Conservation (phyloP, 106 monocot species). For the Platanthera zijinensis region DNA sequence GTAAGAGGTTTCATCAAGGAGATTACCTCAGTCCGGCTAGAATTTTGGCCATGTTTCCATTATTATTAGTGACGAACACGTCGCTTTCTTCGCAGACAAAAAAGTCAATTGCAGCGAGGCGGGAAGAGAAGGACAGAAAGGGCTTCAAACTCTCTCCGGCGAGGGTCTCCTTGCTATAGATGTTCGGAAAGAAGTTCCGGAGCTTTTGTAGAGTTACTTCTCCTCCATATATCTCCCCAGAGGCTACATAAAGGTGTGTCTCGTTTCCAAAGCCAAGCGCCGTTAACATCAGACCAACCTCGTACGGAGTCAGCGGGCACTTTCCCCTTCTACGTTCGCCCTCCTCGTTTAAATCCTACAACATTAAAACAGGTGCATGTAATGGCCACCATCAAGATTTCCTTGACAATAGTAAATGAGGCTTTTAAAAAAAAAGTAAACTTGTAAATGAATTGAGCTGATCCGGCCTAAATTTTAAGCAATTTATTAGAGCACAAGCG, state of each 20-base stretch:
- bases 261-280: conserved; percentile 85
- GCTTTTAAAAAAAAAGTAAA: too few relatives aligned
- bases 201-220: conserved; percentile 67
- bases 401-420: background rate
- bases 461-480: too few relatives aligned
- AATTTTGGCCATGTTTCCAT: conserved; percentile 99
- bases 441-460: too few relatives aligned
- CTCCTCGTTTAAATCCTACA: conserved; percentile 69
- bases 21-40: conserved; percentile 81
- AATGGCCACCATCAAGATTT: background rate
- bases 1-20: background rate
- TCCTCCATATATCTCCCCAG: conserved; percentile 94
- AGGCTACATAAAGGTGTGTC: conserved; percentile 75
- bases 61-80: conserved; percentile 94
- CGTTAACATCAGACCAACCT: conserved; percentile 84
- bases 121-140: conserved; percentile 63
- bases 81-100: conserved; percentile 88
- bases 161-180: conserved; percentile 80
- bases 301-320: conserved; percentile 84
- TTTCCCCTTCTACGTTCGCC: conserved; percentile 81
- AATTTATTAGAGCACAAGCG: too few relatives aligned
- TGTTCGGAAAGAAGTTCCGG: conserved; percentile 71
- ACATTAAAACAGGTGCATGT: conserved; percentile 4
- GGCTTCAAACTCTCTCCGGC: conserved; percentile 47
- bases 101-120: conserved; percentile 91